Evolutionary conservation across 345 rosid genomes (phyloP).

Genomic region (Linum trigynum): DNA sequence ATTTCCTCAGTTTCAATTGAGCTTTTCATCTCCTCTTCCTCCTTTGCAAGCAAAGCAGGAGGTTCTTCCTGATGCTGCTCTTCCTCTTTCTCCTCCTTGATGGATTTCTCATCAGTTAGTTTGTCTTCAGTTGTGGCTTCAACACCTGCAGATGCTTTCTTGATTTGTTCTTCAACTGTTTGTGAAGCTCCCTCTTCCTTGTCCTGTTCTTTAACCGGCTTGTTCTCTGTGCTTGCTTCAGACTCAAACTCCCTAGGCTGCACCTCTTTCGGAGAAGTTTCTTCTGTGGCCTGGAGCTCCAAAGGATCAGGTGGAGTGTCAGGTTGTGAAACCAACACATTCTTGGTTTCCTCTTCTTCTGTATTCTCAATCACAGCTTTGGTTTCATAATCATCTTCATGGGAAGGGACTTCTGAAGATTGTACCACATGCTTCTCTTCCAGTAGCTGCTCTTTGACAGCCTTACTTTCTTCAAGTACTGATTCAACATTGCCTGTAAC

Average conservation of each 20-base stretch:
- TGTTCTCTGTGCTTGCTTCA: neutral
- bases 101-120: constrained; percentile 14
- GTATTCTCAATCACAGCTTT: neutral
- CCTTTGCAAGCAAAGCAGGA: constrained; percentile 15
- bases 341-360: neutral
- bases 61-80: constrained; percentile 23
- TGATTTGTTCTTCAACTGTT: constrained; percentile 17
- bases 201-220: constrained; percentile 13
- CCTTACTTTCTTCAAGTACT: neutral
- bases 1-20: constrained; percentile 18
- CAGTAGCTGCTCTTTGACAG: neutral
- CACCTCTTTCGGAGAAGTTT: neutral
- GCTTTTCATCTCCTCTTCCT: constrained; percentile 17
- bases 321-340: neutral
- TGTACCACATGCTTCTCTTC: no score
- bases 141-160: constrained; percentile 15
- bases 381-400: neutral
- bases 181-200: neutral
- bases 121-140: constrained; percentile 18
- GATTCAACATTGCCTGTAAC: constrained; percentile 1
- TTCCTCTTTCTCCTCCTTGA: constrained; percentile 16
- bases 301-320: neutral
- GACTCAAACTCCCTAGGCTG: neutral
- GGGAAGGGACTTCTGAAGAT: neutral
- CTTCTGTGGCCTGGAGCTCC: constrained; percentile 2